These are phyloP conservation scores for Fraxinus anomala DNA, from an alignment of 257 asterid species.

Conservation along the genomic window DNA sequence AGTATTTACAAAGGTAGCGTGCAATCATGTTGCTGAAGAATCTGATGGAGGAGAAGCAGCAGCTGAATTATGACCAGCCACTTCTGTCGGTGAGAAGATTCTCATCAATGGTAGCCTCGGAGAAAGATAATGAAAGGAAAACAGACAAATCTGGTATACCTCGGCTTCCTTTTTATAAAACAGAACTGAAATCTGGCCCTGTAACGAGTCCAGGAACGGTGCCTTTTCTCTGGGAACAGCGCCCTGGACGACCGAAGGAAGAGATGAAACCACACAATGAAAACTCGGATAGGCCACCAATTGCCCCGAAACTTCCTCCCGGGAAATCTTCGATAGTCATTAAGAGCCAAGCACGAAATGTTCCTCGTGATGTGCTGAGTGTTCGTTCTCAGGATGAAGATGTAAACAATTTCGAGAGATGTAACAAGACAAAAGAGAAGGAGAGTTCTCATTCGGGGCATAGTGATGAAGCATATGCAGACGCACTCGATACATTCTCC, in stretches of 20 bases:
- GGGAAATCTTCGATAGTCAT: conserved; percentile 36
- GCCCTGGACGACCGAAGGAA: conserved; percentile 74
- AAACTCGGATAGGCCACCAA: conserved; percentile 32
- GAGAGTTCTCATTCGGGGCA: conserved; percentile 45
- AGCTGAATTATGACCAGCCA: conserved; percentile 57
- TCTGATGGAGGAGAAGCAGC: conserved; percentile 56
- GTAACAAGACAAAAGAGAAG: conserved; percentile 29
- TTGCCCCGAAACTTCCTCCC: conserved; percentile 73
- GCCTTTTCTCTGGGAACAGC: conserved; percentile 77
- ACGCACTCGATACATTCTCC: conserved; percentile 72
- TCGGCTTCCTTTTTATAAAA: conserved; percentile 51
- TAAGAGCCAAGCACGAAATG: conserved; percentile 20
- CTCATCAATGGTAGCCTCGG: conserved; percentile 7
- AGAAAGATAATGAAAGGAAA: conserved; percentile 30
- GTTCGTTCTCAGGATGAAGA: conserved; percentile 26
- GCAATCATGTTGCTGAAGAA: conserved; percentile 37
- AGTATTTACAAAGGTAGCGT: conserved; percentile 10
- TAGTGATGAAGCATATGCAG: conserved; percentile 58
- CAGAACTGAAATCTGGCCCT: conserved; percentile 80
- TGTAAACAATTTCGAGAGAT: conserved; percentile 23
- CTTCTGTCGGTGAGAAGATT: conserved; percentile 64
- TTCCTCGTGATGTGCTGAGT: conserved; percentile 2
- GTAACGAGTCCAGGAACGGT: conserved; percentile 60
- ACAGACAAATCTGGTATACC: conserved; percentile 28
- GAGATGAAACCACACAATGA: conserved; percentile 26